Conservation (phyloP, 495 filamentous ascomycete genomes). For the Neurospora terricola region DNA sequence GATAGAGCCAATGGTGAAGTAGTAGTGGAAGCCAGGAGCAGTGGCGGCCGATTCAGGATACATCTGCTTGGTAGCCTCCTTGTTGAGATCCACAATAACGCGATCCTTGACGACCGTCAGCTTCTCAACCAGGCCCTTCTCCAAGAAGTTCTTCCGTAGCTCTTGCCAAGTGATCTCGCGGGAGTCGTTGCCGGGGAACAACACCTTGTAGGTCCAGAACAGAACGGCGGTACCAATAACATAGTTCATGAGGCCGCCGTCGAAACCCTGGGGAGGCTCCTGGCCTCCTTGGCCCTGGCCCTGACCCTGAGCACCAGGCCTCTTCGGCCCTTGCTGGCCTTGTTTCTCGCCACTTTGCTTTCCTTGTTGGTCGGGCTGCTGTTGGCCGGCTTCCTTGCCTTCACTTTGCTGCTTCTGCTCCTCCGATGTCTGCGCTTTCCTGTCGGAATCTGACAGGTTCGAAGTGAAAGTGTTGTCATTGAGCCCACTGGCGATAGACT, state of each 20-base stretch:
- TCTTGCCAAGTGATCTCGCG: slow-evolving; percentile 95
- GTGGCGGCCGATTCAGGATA: slow-evolving; percentile 75
- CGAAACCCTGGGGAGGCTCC: slow-evolving; percentile 1
- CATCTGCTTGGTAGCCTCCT: slow-evolving; percentile 62
- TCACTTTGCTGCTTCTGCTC: slow-evolving; percentile 15
- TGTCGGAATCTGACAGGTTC: slow-evolving; percentile 11
- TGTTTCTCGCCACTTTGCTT: slow-evolving; percentile 21
- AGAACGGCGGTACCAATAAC: slow-evolving; percentile 3
- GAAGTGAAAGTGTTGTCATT: slow-evolving; percentile 6
- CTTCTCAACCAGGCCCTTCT: slow-evolving; percentile 92
- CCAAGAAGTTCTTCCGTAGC: slow-evolving; percentile 80
- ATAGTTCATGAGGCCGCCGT: slow-evolving; percentile 7
- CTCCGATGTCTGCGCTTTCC: slow-evolving; percentile 4
- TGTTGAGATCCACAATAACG: slow-evolving; percentile 77
- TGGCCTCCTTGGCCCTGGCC: slow-evolving; percentile 22
- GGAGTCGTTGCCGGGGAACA: slow-evolving; percentile 12
- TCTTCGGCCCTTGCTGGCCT: slow-evolving; percentile 18
- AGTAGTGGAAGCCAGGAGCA: slow-evolving; percentile 67
- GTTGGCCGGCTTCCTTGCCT: slow-evolving; percentile 12
- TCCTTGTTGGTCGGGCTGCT: slow-evolving; percentile 8
- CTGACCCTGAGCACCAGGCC: slow-evolving; percentile 2
- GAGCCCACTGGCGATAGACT: background rate
- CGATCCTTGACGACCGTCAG: slow-evolving; percentile 64
- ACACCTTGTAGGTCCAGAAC: slow-evolving; percentile 14
- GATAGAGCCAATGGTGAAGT: slow-evolving; percentile 90